Conservation (phyloP, 768 basidiomycete genomes). For the Leccinum uliginosum region DNA sequence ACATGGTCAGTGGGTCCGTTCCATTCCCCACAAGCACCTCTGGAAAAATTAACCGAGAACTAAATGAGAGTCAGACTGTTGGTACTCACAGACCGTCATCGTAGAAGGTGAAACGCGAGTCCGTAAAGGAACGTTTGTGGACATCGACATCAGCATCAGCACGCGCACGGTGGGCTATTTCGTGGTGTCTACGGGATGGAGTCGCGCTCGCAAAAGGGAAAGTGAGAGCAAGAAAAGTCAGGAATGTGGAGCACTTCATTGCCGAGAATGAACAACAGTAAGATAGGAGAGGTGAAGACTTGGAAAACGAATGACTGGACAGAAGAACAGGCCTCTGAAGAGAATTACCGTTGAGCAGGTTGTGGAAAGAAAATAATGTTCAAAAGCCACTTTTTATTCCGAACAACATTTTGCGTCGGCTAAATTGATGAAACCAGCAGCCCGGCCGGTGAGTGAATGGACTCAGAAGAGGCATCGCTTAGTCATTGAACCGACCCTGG, state of each 20-base stretch:
- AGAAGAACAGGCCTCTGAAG: conserved; percentile 12
- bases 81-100: conserved; percentile 44
- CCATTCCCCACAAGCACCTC: conserved; percentile 51
- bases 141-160: conserved; percentile 30
- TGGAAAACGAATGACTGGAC: conserved; percentile 21
- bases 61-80: neutral
- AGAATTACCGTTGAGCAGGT: neutral
- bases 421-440: conserved; percentile 1
- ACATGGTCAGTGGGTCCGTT: conserved; percentile 33
- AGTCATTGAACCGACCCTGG: neutral
- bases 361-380: conserved; percentile 1
- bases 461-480: neutral
- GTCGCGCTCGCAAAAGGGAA: conserved; percentile 33
- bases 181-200: conserved; percentile 33
- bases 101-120: conserved; percentile 50
- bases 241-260: conserved; percentile 28
- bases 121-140: conserved; percentile 32
- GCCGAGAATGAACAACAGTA: neutral
- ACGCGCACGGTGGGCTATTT: conserved; percentile 43
- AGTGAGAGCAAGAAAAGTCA: conserved; percentile 32
- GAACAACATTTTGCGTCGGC: conserved; percentile 18
- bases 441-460: neutral
- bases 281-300: neutral
- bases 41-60: conserved; percentile 17
- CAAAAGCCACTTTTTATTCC: neutral